phyloP scores from a whole-genome alignment of 2,329 filamentous ascomycete genomes.

The Tolypocladium guangdongense region DNA sequence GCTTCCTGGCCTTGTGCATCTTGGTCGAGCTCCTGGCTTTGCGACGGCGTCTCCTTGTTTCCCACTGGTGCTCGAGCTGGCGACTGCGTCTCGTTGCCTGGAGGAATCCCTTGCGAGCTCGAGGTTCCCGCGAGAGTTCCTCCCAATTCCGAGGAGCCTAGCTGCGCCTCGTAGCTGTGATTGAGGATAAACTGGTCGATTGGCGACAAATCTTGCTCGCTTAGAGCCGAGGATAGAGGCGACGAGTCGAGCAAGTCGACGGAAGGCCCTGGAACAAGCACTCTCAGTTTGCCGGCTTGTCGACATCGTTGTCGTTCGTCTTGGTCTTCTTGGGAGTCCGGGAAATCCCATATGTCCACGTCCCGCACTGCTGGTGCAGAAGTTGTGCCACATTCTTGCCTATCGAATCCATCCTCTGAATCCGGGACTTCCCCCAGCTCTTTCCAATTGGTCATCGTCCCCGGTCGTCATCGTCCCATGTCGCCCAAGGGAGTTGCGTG shows the following conservation, averaged over 20 bases:
- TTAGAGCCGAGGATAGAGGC: constrained; percentile 21
- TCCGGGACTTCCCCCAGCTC: constrained; percentile 39
- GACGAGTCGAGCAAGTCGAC: constrained; percentile 16
- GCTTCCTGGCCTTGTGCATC: constrained; percentile 6
- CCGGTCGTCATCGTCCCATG: constrained; percentile 15
- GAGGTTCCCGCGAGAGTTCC: neutral
- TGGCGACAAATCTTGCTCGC: constrained; percentile 14
- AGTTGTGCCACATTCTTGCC: constrained; percentile 12
- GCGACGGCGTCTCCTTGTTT: neutral
- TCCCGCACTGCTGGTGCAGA: neutral
- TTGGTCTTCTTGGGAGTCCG: constrained; percentile 18
- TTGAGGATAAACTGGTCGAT: constrained; percentile 10
- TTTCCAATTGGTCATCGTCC: constrained; percentile 36
- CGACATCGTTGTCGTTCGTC: neutral
- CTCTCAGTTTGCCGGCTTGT: constrained; percentile 1
- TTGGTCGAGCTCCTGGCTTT: neutral
- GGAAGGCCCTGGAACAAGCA: neutral
- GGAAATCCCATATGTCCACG: constrained; percentile 25
- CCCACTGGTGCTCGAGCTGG: neutral
- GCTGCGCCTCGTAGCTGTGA: neutral
- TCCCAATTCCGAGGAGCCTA: neutral
- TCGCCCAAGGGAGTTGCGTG: neutral
- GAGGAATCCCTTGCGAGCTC: neutral
- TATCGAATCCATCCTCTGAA: constrained; percentile 34
- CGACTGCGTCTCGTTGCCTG: neutral